Percentiles rank a stretch among this genome's conserved stretches.
Conservation (phyloP, 2,329 filamentous ascomycete species). For the Fusarium subglutinans region DNA sequence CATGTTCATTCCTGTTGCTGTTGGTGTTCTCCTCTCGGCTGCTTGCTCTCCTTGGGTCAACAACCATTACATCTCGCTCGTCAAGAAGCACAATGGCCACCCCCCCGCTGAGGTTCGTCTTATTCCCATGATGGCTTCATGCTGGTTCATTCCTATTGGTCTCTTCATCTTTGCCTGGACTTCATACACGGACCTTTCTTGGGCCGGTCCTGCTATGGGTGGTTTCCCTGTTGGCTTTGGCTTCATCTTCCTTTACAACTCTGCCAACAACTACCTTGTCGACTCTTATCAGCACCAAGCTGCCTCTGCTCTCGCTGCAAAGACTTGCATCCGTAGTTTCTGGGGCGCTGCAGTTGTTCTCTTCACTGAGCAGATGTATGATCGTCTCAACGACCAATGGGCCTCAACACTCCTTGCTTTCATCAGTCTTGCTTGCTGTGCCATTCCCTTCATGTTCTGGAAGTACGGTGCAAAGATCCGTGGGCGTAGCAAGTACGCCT, state of each 20-base stretch:
- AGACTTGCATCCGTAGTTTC: slow-evolving; percentile 81
- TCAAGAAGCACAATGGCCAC: slow-evolving; percentile 70
- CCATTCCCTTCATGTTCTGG: slow-evolving; percentile 86
- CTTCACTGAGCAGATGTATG: slow-evolving; percentile 85
- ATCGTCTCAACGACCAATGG: slow-evolving; percentile 78
- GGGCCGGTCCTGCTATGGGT: slow-evolving; percentile 77
- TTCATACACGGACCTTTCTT: slow-evolving; percentile 71
- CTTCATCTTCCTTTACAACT: slow-evolving; percentile 86
- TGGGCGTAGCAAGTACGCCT: slow-evolving; percentile 76
- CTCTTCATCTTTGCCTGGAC: slow-evolving; percentile 69
- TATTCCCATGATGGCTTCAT: slow-evolving; percentile 83
- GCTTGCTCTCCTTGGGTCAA: slow-evolving; percentile 77
- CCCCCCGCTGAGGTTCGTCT: slow-evolving; percentile 82
- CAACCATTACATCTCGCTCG: slow-evolving; percentile 77
- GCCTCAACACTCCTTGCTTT: slow-evolving; percentile 78
- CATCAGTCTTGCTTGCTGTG: slow-evolving; percentile 79
- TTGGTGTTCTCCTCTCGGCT: slow-evolving; percentile 77
- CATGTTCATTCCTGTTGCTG: slow-evolving; percentile 86
- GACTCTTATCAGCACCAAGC: slow-evolving; percentile 75
- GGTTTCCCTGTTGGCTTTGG: slow-evolving; percentile 80
- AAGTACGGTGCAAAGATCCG: slow-evolving; percentile 78
- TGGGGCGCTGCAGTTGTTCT: slow-evolving; percentile 83
- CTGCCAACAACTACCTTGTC: slow-evolving; percentile 78
- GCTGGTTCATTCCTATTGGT: slow-evolving; percentile 73
- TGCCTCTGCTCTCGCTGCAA: slow-evolving; percentile 81